A percentile compares a stretch with the other conserved stretches of the same genome.
Evolutionary conservation across 164 flowering plant species (phyloP).

Genomic region (Nymphaea colorata): DNA sequence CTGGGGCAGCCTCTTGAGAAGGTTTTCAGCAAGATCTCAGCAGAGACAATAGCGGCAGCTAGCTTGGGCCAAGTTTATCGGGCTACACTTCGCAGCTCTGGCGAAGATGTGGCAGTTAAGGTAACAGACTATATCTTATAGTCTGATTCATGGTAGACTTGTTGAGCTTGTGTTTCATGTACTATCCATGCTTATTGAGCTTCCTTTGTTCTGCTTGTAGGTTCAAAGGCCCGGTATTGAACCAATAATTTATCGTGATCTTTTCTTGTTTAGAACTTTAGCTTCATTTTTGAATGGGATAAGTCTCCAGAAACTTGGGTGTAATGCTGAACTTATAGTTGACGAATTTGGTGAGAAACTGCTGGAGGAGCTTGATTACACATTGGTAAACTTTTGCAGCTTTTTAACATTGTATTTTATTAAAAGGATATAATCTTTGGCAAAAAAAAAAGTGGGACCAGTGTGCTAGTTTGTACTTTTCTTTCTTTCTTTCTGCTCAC

Average conservation of each 20-base stretch:
- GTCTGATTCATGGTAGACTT: background rate
- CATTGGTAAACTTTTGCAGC: conserved; percentile 45
- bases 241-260: conserved; percentile 93
- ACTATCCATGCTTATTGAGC: background rate
- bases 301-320: conserved; percentile 90
- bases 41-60: conserved; percentile 93
- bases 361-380: conserved; percentile 97
- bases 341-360: conserved; percentile 99
- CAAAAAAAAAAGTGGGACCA: too few relatives aligned
- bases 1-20: conserved; percentile 87
- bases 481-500: too few relatives aligned
- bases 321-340: conserved; percentile 97
- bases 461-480: too few relatives aligned
- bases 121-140: conserved; percentile 20
- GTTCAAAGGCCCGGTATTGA: conserved; percentile 92
- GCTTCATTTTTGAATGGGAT: conserved; percentile 96
- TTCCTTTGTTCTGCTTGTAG: conserved; percentile 22
- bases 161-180: background rate
- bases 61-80: conserved; percentile 98
- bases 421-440: background rate
- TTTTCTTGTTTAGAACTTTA: conserved; percentile 86
- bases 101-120: conserved; percentile 98
- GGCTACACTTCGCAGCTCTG: conserved; percentile 76
- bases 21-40: conserved; percentile 83
- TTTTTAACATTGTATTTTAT: background rate